phyloP scores from a whole-genome alignment of 352 stramenopile species.

The Globisporangium sylvaticum region DNA sequence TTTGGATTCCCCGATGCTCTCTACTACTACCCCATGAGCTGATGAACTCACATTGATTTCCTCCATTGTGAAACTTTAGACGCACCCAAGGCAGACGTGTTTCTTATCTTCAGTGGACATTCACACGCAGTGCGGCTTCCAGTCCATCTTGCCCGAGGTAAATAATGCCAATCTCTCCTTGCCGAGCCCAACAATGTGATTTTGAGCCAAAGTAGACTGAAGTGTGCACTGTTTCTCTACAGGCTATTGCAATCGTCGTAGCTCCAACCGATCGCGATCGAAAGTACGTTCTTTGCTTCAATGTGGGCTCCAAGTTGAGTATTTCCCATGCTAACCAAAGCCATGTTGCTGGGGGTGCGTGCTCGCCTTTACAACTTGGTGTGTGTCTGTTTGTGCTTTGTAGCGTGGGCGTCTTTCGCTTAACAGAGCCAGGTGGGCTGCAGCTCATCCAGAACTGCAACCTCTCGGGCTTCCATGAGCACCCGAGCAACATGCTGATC shows the following conservation, averaged over 20 bases:
- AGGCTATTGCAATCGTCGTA: slow-evolving; percentile 86
- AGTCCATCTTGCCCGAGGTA: slow-evolving; percentile 86
- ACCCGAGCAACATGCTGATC: slow-evolving; percentile 70
- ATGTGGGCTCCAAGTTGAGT: neutral
- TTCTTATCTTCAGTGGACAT: slow-evolving; percentile 89
- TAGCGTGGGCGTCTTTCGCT: slow-evolving; percentile 82
- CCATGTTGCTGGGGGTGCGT: neutral
- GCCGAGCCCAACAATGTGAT: no score
- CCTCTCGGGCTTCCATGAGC: slow-evolving; percentile 82
- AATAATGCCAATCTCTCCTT: no score
- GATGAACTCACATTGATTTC: neutral
- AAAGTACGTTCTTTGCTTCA: slow-evolving; percentile 31
- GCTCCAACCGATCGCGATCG: slow-evolving; percentile 62
- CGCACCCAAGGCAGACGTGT: slow-evolving; percentile 84
- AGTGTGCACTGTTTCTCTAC: neutral
- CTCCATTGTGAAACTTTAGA: slow-evolving; percentile 30
- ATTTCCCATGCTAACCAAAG: neutral
- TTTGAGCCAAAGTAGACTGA: neutral
- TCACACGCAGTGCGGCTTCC: slow-evolving; percentile 89
- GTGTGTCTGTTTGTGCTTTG: neutral
- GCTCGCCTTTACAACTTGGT: neutral
- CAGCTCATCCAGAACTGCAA: slow-evolving; percentile 88
- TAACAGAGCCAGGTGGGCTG: slow-evolving; percentile 73
- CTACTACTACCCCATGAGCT: neutral
- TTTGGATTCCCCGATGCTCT: neutral